phyloP scores from a whole-genome alignment of 345 rosid genomes.

The Boechera stricta region DNA sequence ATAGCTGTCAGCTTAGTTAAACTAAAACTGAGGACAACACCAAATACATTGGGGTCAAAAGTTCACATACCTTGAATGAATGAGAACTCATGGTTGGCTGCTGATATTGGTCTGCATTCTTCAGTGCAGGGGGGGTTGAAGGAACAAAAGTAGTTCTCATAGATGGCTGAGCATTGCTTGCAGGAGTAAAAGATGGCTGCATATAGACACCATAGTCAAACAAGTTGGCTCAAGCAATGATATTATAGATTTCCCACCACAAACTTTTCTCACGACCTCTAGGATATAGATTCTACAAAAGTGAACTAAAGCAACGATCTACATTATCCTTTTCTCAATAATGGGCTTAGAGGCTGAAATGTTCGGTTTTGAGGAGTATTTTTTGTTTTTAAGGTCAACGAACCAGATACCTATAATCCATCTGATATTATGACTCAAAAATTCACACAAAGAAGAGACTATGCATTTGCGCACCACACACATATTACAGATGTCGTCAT shows the following conservation, averaged over 20 bases:
- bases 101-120: constrained; percentile 85
- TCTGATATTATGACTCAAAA: constrained; percentile 17
- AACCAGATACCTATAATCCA: constrained; percentile 14
- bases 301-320: constrained; percentile 11
- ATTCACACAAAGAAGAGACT: constrained; percentile 18
- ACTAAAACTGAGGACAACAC: constrained; percentile 4
- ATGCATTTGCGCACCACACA: constrained; percentile 7
- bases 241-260: constrained; percentile 6
- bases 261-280: constrained; percentile 6
- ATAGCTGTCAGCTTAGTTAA: constrained; percentile 27
- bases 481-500: constrained; percentile 12
- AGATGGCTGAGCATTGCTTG: constrained; percentile 56
- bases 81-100: constrained; percentile 80
- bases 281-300: constrained; percentile 24
- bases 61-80: constrained; percentile 72
- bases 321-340: constrained; percentile 16
- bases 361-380: constrained; percentile 5
- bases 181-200: constrained; percentile 64
- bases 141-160: constrained; percentile 84
- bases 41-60: constrained; percentile 10
- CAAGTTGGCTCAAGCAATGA: constrained; percentile 13
- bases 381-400: constrained; percentile 1
- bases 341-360: constrained; percentile 13
- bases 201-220: constrained; percentile 34
- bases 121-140: constrained; percentile 61